Evolutionary conservation across 73 alveolate species (phyloP).

Genomic region (Effrenium voratum): DNA sequence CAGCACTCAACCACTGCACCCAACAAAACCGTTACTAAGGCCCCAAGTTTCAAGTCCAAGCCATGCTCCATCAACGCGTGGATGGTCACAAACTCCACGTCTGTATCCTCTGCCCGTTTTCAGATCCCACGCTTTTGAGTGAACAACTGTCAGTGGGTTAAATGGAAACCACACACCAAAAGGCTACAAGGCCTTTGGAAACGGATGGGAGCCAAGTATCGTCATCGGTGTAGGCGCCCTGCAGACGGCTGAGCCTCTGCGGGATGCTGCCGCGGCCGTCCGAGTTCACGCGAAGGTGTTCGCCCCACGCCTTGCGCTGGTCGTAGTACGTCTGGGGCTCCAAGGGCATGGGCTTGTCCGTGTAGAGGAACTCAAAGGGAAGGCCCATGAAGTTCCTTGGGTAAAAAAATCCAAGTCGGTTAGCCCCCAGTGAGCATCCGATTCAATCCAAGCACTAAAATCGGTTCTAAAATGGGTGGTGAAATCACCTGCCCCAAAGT

Average conservation of each 20-base stretch:
- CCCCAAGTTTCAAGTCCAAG: slow-evolving; percentile 35
- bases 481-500: too few relatives aligned
- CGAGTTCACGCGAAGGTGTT: slow-evolving; percentile 34
- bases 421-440: too few relatives aligned
- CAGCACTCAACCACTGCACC: too few relatives aligned
- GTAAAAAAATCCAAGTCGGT: too few relatives aligned
- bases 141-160: too few relatives aligned
- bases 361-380: slow-evolving; percentile 73
- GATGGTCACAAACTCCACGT: slow-evolving; percentile 76
- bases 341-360: slow-evolving; percentile 65
- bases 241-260: slow-evolving; percentile 56
- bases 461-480: too few relatives aligned
- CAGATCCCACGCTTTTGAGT: too few relatives aligned
- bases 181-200: background rate
- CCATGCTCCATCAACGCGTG: slow-evolving; percentile 70
- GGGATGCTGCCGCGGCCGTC: slow-evolving; percentile 90
- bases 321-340: slow-evolving; percentile 87
- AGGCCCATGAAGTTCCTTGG: slow-evolving; percentile 87
- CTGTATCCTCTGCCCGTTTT: slow-evolving; percentile 4
- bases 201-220: background rate
- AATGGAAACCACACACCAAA: background rate
- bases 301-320: slow-evolving; percentile 16
- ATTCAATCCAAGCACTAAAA: too few relatives aligned
- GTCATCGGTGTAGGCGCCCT: slow-evolving; percentile 83
- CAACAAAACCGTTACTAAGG: too few relatives aligned